Evolutionary conservation across 768 basidiomycete species (phyloP).

Genomic region (Postia placenta): DNA sequence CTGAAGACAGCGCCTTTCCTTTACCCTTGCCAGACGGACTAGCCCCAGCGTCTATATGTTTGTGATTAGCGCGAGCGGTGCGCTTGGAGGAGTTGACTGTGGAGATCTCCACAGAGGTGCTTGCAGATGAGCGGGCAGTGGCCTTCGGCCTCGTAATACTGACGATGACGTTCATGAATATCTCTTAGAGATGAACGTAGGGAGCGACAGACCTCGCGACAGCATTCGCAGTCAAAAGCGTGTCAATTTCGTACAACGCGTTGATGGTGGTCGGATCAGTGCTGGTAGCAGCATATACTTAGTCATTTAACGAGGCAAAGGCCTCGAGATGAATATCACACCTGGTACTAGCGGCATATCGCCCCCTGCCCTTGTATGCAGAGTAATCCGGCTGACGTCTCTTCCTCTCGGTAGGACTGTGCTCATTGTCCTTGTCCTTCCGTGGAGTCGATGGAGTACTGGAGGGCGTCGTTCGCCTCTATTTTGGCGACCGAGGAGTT

Average conservation of each 20-base stretch:
- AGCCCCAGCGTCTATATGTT: background rate
- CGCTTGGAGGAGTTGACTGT: constrained; percentile 15
- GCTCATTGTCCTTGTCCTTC: constrained; percentile 7
- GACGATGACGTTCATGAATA: background rate
- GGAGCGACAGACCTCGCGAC: constrained; percentile 54
- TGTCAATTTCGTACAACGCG: constrained; percentile 61
- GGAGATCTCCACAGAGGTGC: constrained; percentile 73
- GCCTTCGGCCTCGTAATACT: constrained; percentile 81
- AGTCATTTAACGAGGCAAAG: constrained; percentile 31
- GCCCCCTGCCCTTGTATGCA: constrained; percentile 15
- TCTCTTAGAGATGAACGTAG: background rate
- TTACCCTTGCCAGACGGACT: no score
- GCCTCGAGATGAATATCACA: no score
- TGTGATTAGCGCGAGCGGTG: background rate
- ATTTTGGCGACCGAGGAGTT: no score
- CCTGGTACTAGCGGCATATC: constrained; percentile 9
- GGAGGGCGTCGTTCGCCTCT: no score
- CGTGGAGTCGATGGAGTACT: no score
- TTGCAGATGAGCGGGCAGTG: constrained; percentile 59
- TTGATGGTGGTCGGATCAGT: constrained; percentile 44
- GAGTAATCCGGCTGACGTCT: constrained; percentile 11
- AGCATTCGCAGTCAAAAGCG: constrained; percentile 78
- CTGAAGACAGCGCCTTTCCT: no score
- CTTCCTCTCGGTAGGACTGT: constrained; percentile 1
- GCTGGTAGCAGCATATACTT: constrained; percentile 36